phyloP scores from a whole-genome alignment of 73 alveolate genomes.

The Uronychia setigera region DNA sequence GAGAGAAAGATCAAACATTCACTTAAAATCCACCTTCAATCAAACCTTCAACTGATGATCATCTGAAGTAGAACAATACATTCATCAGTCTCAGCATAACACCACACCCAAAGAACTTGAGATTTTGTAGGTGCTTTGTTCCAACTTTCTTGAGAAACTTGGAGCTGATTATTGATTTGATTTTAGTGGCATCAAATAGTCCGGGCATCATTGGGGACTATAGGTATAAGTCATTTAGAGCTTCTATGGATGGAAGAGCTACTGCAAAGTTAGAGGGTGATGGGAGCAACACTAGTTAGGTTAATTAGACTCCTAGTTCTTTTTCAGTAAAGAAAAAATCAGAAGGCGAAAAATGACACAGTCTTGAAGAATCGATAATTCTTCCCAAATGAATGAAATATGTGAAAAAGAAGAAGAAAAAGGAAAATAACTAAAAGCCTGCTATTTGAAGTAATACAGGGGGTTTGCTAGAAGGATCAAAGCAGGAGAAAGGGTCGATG shows the following conservation, averaged over 20 bases:
- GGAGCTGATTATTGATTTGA: no score
- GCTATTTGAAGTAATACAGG: no score
- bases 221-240: not conserved
- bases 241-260: not conserved
- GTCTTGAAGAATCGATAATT: not conserved
- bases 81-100: not conserved
- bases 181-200: not conserved
- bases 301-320: not conserved
- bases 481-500: not conserved
- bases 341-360: not conserved
- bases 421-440: not conserved
- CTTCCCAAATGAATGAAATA: not conserved
- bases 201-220: not conserved
- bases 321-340: not conserved
- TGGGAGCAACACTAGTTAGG: not conserved
- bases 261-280: not conserved
- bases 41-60: not conserved
- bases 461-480: no score
- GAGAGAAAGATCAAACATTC: not conserved
- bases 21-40: not conserved
- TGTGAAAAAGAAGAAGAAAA: not conserved
- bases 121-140: not conserved
- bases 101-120: not conserved
- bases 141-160: no score
- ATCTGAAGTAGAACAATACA: not conserved